Percentiles rank a stretch among this genome's conserved stretches.
Evolutionary conservation across 1,139 yeast genomes (phyloP).

Genomic region (Saccharomyces hybrid): DNA sequence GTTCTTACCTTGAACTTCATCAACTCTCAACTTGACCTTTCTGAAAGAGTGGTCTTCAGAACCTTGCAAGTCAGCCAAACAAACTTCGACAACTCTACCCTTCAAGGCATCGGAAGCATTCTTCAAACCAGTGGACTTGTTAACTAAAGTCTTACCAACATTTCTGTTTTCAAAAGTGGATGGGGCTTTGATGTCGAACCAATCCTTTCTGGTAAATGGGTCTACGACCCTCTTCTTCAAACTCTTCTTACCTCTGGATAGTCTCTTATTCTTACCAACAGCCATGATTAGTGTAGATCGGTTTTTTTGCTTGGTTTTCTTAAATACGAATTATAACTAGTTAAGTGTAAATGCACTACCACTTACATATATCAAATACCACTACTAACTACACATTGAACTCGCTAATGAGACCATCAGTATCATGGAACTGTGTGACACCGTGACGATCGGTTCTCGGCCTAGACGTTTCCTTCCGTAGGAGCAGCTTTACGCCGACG

Average conservation of each 20-base stretch:
- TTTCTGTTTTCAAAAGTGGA: constrained; percentile 89
- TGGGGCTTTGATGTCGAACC: constrained; percentile 94
- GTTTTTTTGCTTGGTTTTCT: constrained; percentile 7
- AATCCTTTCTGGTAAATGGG: constrained; percentile 92
- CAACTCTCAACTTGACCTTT: constrained; percentile 83
- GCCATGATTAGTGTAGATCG: constrained; percentile 50
- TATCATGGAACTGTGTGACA: constrained; percentile 11
- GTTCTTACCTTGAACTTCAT: constrained; percentile 90
- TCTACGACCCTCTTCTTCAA: constrained; percentile 92
- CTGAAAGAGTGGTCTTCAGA: constrained; percentile 90
- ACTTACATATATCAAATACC: background rate
- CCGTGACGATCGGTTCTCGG: background rate
- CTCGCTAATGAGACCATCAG: background rate
- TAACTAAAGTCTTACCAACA: constrained; percentile 89
- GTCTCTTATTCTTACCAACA: constrained; percentile 95
- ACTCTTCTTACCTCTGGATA: constrained; percentile 94
- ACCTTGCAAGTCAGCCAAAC: constrained; percentile 84
- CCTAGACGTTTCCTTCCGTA: background rate
- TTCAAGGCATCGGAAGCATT: constrained; percentile 87
- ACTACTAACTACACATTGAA: background rate
- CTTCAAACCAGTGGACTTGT: constrained; percentile 89
- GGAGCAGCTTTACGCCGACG: background rate
- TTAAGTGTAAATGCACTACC: background rate
- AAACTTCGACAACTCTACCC: constrained; percentile 84
- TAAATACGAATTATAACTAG: background rate